phyloP scores from a whole-genome alignment of 805 yeast genomes.

The Brettanomyces nanus region DNA sequence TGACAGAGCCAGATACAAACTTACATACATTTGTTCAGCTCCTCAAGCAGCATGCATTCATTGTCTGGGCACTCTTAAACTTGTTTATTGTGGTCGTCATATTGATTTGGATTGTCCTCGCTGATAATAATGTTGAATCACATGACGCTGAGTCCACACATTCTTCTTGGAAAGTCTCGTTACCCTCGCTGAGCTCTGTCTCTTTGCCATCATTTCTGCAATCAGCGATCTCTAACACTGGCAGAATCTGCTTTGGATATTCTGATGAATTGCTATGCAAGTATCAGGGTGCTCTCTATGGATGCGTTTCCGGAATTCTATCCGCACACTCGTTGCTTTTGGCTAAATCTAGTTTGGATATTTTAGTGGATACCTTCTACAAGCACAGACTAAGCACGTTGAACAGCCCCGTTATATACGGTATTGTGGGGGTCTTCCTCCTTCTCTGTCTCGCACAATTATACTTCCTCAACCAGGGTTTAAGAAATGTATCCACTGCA shows the following conservation, averaged over 20 bases:
- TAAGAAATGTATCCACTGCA: conserved; percentile 63
- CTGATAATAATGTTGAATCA: conserved; percentile 9
- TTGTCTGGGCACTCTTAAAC: conserved; percentile 46
- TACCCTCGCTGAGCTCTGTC: not conserved
- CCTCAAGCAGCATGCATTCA: conserved; percentile 37
- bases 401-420: conserved; percentile 35
- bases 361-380: conserved; percentile 39
- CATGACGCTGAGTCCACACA: not conserved
- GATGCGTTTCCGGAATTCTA: conserved; percentile 63
- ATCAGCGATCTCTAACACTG: too few relatives aligned
- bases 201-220: not conserved
- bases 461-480: conserved; percentile 65
- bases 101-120: conserved; percentile 22
- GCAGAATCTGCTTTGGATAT: too few relatives aligned
- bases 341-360: conserved; percentile 79
- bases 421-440: conserved; percentile 46
- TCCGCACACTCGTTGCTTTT: conserved; percentile 80
- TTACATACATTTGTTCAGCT: conserved; percentile 38
- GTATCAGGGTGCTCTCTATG: conserved; percentile 52
- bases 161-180: not conserved
- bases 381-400: conserved; percentile 25
- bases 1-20: conserved; percentile 44
- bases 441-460: conserved; percentile 64
- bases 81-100: conserved; percentile 22
- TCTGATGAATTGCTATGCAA: conserved; percentile 10